A percentile compares a stretch with the other conserved stretches of the same genome.
Evolutionary conservation across 805 yeast species (phyloP).

Genomic region (Debaryomyces prosopidis): DNA sequence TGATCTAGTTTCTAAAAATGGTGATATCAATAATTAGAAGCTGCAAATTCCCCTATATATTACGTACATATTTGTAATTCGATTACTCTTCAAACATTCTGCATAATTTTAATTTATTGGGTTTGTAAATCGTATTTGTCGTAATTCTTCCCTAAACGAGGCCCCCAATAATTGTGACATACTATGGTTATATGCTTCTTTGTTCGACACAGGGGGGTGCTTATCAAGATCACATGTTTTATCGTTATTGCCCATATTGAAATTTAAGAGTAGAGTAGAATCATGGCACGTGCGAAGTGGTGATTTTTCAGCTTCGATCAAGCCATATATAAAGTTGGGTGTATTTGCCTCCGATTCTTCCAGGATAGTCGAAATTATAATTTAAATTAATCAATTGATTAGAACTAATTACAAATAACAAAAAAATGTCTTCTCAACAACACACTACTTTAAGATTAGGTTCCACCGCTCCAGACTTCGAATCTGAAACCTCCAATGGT

Average conservation of each 20-base stretch:
- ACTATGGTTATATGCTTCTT: too few relatives aligned
- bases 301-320: slow-evolving; percentile 9
- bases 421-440: slow-evolving; percentile 12
- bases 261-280: background rate
- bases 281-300: slow-evolving; percentile 23
- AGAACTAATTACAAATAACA: background rate
- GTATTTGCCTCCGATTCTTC: background rate
- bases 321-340: slow-evolving; percentile 1
- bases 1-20: background rate
- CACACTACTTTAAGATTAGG: slow-evolving; percentile 61
- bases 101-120: too few relatives aligned
- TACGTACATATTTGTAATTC: too few relatives aligned
- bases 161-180: too few relatives aligned
- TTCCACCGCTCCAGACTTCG: slow-evolving; percentile 84
- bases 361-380: too few relatives aligned
- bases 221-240: background rate
- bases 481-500: slow-evolving; percentile 80
- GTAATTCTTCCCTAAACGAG: too few relatives aligned
- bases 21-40: too few relatives aligned
- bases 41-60: too few relatives aligned
- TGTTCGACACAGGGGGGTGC: too few relatives aligned
- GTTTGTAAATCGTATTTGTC: too few relatives aligned
- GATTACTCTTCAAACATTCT: too few relatives aligned
- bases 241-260: background rate
- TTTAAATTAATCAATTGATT: slow-evolving; percentile 1